Evolutionary conservation across 2,329 filamentous ascomycete species (phyloP).

Genomic region (Cytospora chrysosperma): DNA sequence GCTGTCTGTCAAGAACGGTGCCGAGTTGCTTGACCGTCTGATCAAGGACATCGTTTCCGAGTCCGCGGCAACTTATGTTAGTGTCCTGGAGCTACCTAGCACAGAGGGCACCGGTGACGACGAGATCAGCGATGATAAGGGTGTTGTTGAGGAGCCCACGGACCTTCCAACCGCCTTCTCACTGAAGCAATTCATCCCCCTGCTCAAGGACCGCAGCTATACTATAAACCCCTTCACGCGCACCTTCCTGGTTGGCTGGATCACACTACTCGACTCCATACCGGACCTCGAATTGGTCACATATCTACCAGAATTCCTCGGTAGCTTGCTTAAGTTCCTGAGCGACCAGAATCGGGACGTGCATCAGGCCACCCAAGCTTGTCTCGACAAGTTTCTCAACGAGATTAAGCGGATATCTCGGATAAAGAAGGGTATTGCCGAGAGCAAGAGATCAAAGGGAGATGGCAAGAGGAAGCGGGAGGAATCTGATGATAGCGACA

Average conservation of each 20-base stretch:
- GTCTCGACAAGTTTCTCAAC: slow-evolving; percentile 83
- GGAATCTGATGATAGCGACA: slow-evolving; percentile 66
- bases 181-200: slow-evolving; percentile 82
- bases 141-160: slow-evolving; percentile 41
- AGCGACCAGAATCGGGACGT: slow-evolving; percentile 91
- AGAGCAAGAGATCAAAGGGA: slow-evolving; percentile 72
- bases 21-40: slow-evolving; percentile 88
- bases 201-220: slow-evolving; percentile 90
- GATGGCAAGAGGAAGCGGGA: slow-evolving; percentile 69
- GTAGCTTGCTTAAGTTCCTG: slow-evolving; percentile 85
- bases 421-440: slow-evolving; percentile 87
- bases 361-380: slow-evolving; percentile 86
- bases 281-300: slow-evolving; percentile 93
- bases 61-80: slow-evolving; percentile 92
- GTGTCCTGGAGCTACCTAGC: slow-evolving; percentile 66
- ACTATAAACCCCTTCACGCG: slow-evolving; percentile 93
- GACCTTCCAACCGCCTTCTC: slow-evolving; percentile 84
- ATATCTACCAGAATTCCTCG: slow-evolving; percentile 87
- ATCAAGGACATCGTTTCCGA: slow-evolving; percentile 97
- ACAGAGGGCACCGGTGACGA: slow-evolving; percentile 45
- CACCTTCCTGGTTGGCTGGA: slow-evolving; percentile 94
- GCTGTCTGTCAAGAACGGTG: slow-evolving; percentile 95
- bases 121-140: slow-evolving; percentile 47
- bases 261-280: slow-evolving; percentile 91
- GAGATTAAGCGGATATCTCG: slow-evolving; percentile 94